Evolutionary conservation across 306 rosid species (phyloP).

Genomic region (Cucurbita ficifolia): DNA sequence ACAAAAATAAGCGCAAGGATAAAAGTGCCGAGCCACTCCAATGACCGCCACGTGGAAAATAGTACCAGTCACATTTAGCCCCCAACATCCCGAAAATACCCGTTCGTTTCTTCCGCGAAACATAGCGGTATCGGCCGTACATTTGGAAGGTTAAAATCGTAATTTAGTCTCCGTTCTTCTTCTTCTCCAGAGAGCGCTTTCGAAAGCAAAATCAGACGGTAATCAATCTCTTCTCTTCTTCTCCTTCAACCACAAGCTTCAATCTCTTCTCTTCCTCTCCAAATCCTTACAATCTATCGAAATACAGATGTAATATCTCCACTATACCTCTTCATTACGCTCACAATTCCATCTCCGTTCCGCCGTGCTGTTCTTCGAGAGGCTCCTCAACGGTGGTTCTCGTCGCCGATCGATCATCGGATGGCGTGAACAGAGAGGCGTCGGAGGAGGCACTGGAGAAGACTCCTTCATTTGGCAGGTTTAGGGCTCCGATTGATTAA

Average conservation of each 20-base stretch:
- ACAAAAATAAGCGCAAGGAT: not conserved
- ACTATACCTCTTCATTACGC: conserved; percentile 28
- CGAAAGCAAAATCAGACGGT: conserved; percentile 16
- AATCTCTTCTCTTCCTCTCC: conserved; percentile 44
- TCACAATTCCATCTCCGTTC: conserved; percentile 13
- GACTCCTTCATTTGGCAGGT: too few species aligned
- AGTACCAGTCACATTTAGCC: not conserved
- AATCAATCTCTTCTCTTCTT: conserved; percentile 37
- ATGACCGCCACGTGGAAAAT: not conserved
- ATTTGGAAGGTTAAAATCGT: not conserved
- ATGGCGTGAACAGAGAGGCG: not conserved
- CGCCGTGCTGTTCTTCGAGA: conserved; percentile 31
- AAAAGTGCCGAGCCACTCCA: not conserved
- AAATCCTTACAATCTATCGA: conserved; percentile 24
- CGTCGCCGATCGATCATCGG: conserved; percentile 1
- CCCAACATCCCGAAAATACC: not conserved
- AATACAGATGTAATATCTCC: conserved; percentile 31
- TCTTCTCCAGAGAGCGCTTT: not conserved
- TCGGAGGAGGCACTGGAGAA: conserved; percentile 1
- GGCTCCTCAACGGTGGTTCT: conserved; percentile 35
- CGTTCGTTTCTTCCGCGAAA: not conserved
- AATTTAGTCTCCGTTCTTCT: not conserved
- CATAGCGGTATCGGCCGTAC: not conserved
- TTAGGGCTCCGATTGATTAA: too few species aligned
- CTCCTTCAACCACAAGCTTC: conserved; percentile 36